Conservation (phyloP, 768 basidiomycete genomes). For the Astraeus odoratus region DNA sequence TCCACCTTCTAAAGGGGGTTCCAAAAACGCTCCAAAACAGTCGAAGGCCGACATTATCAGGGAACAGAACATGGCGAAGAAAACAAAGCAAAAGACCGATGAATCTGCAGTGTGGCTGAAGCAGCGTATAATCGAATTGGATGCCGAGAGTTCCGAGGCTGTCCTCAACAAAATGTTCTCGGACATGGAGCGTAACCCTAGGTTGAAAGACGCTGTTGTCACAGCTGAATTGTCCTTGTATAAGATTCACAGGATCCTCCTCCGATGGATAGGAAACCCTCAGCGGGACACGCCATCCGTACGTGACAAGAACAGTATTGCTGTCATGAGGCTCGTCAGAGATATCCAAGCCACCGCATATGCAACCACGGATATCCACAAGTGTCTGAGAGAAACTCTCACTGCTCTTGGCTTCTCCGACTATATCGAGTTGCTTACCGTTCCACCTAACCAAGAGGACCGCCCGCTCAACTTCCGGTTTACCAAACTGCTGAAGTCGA, state of each 20-base stretch:
- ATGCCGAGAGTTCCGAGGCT: conserved; percentile 12
- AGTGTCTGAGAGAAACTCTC: conserved; percentile 35
- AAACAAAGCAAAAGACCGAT: conserved; percentile 33
- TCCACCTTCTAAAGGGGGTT: conserved; percentile 8
- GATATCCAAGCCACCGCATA: conserved; percentile 32
- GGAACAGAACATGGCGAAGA: conserved; percentile 39
- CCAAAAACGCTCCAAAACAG: conserved; percentile 21
- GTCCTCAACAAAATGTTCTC: conserved; percentile 29
- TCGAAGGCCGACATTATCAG: conserved; percentile 37
- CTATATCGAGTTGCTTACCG: conserved; percentile 24
- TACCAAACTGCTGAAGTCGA: conserved; percentile 46
- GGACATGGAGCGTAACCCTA: conserved; percentile 39
- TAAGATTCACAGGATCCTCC: conserved; percentile 44
- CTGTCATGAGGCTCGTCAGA: conserved; percentile 43
- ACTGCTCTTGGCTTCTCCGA: conserved; percentile 41
- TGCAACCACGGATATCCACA: conserved; percentile 24
- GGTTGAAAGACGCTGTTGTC: conserved; percentile 36
- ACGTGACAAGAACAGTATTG: conserved; percentile 40
- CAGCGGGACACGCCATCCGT: conserved; percentile 29
- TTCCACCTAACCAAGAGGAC: conserved; percentile 15
- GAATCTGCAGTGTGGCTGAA: conserved; percentile 47
- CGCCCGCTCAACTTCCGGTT: conserved; percentile 43
- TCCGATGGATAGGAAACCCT: conserved; percentile 44
- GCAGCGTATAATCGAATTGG: conserved; percentile 35
- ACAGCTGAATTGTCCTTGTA: conserved; percentile 47